Base-by-base conservation (phyloP, 768 basidiomycete genomes). In the Mycena galopus region DNA sequence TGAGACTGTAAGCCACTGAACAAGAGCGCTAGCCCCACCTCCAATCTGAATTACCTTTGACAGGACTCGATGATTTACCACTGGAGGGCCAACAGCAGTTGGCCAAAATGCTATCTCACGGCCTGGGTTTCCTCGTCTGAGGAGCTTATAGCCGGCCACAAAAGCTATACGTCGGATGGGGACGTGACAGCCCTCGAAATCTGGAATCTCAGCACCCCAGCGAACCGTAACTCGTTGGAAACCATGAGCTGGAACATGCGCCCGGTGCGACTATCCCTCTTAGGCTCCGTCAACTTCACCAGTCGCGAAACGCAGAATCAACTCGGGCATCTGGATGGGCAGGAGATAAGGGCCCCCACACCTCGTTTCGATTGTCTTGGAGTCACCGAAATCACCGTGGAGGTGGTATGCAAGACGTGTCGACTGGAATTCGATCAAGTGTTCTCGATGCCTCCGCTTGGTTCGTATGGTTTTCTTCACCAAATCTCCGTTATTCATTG, bases 11-110 rank as follows among this genome's bases (percentile, higher is more conserved):
- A 67, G 50, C 25, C 0, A n/a, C 21, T 21, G 27, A 29, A 19
- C 19, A 42, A 17, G 6, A 7, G 35, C 35, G 8, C 35, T 7
- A 7, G 10, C 8, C 56, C 21, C 23, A 10, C 30, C 11, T 42
- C 55, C 35, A 21, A 73, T 19, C 27, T 60, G n/a, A n/a, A 32
- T 32, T 61, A 37, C 23, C 3, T 37, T 16, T 9, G 12, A 7
- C 14, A 77, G 77, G 77, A 77, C 42, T 77, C 77, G 4, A 77
- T 77, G 77, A 72, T 77, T 61, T 77, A 75, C 57, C 76, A 73
- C n/a, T 77, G 77, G 77, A 55, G 61, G 23, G 56, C 63, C 21
- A 67, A 65, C 10, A 71, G 76, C 30, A 73, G 23, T 35, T 74
- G 67, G 69, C 67, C 59, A 2, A 69, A 47, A 23, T 77, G 77